A percentile compares a stretch with the other conserved stretches of the same genome.
Conservation (phyloP, 2,329 filamentous ascomycete genomes). For the Shiraia sp. region DNA sequence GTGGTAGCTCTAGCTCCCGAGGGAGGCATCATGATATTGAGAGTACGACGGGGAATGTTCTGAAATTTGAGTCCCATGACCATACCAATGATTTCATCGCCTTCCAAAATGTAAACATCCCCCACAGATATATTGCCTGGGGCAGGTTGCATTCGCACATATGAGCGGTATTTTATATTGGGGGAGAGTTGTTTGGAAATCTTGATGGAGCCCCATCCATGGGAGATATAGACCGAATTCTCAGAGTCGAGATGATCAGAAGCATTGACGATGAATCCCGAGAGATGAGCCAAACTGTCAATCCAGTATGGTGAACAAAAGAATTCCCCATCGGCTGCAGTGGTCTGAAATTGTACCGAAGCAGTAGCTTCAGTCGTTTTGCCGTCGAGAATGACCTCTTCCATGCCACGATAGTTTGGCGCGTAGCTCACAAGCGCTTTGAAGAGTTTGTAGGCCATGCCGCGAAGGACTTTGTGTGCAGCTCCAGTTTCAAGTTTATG, state of each 20-base stretch:
- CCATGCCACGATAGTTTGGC: slow-evolving; percentile 61
- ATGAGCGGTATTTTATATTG: slow-evolving; percentile 60
- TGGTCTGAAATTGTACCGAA: slow-evolving; percentile 58
- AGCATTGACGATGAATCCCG: slow-evolving; percentile 64
- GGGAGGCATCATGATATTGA: slow-evolving; percentile 70
- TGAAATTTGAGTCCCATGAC: slow-evolving; percentile 68
- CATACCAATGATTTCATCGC: slow-evolving; percentile 61
- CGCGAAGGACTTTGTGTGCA: slow-evolving; percentile 73
- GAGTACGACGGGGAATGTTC: slow-evolving; percentile 66
- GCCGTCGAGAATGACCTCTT: slow-evolving; percentile 62
- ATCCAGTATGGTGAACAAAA: slow-evolving; percentile 64
- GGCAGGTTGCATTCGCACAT: slow-evolving; percentile 64
- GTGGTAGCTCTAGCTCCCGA: slow-evolving; percentile 51
- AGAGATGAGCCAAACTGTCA: slow-evolving; percentile 61
- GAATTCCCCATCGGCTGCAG: slow-evolving; percentile 58
- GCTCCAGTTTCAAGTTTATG: slow-evolving; percentile 66
- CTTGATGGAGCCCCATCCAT: slow-evolving; percentile 65
- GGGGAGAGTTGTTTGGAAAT: slow-evolving; percentile 57
- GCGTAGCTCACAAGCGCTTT: slow-evolving; percentile 62
- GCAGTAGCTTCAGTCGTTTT: slow-evolving; percentile 60
- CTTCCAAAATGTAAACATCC: slow-evolving; percentile 64
- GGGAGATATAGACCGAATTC: slow-evolving; percentile 64
- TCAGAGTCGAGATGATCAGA: slow-evolving; percentile 62
- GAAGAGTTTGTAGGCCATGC: slow-evolving; percentile 78
- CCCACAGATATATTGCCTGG: slow-evolving; percentile 60